A percentile compares a stretch with the other conserved stretches of the same genome.
Evolutionary conservation across 805 yeast genomes (phyloP).

Genomic region (Starmerella sp.): DNA sequence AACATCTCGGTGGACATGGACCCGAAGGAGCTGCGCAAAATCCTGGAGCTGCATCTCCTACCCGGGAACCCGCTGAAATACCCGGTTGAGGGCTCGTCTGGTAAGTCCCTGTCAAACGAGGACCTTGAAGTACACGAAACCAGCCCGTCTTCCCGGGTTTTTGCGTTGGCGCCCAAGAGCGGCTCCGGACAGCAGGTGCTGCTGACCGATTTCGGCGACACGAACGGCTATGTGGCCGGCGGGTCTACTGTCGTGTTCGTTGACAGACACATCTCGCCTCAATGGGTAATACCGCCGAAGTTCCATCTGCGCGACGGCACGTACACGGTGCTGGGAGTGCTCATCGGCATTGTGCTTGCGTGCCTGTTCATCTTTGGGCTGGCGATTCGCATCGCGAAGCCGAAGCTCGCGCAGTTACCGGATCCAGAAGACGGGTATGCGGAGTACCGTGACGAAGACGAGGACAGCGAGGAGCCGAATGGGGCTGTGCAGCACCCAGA

Average conservation of each 20-base stretch:
- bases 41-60: conserved; percentile 58
- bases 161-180: conserved; percentile 18
- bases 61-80: conserved; percentile 39
- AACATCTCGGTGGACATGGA: conserved; percentile 39
- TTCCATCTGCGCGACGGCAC: conserved; percentile 27
- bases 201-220: conserved; percentile 19
- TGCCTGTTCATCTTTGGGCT: conserved; percentile 11
- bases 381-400: conserved; percentile 9
- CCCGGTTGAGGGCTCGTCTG: conserved; percentile 19
- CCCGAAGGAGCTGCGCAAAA: conserved; percentile 19
- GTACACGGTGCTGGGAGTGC: conserved; percentile 23
- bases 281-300: conserved; percentile 28
- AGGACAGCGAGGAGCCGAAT: no score
- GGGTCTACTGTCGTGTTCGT: conserved; percentile 27
- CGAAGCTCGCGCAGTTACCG: conserved; percentile 8
- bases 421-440: conserved; percentile 1
- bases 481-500: no score
- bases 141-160: conserved; percentile 10
- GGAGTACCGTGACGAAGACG: conserved; percentile 7
- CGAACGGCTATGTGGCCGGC: conserved; percentile 16
- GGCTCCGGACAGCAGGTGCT: conserved; percentile 24
- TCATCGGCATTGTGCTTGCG: conserved; percentile 16
- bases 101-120: conserved; percentile 23
- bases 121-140: conserved; percentile 23
- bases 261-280: conserved; percentile 28